Base-by-base conservation (phyloP, 371 early-diverging fungal genomes). In the Saksenaea vasiformis region DNA sequence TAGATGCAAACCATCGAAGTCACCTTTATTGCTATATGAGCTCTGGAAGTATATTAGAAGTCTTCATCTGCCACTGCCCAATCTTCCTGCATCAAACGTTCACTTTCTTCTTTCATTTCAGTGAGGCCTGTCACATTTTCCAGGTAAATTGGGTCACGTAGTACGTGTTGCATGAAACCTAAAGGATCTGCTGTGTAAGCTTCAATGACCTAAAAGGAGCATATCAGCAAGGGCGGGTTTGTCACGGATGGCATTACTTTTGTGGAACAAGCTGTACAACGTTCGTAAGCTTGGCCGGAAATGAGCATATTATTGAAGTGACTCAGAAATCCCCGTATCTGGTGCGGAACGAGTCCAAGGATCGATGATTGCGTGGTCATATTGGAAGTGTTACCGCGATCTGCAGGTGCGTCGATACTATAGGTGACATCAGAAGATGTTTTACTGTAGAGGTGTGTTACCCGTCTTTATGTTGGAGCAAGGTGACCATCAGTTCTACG, bases 251-350 rank as follows among this genome's bases (percentile, higher is more conserved):
- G 11, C 39, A 26, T 61, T 67, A 90, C 87, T 60, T 71, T 76
- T 36, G 82, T 76, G 14, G 96, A 96, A 64, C 98, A 98, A 5
- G 95, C 98, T 1, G 94, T 94, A 72, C 98, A 98, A 51, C 87
- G 76, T 60, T 91, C 88, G 67, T 91, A 98, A 3, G 93, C 87
- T 59, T 89, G 90, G 3, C 97, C 97, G n/a, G 84, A 79, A n/a
- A 98, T 86, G 27, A 92, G 60, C 66, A 95, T 73, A 68, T 92
- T 91, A 43, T 83, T 86, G 77, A 94, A 97, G 61, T 92, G 89
- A 0, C 87, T 75, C 60, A 98, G 77, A 71, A 91, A 96, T 17
- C 98, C 97, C 58, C 98, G 87, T 41, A 98, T 91, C 77, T 96
- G 97, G 74, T 98, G 98, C 36, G 95, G 95, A 5, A 95, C 80